Base-by-base conservation (phyloP, 768 basidiomycete species). In the Candolleomyces aberdarensis region DNA sequence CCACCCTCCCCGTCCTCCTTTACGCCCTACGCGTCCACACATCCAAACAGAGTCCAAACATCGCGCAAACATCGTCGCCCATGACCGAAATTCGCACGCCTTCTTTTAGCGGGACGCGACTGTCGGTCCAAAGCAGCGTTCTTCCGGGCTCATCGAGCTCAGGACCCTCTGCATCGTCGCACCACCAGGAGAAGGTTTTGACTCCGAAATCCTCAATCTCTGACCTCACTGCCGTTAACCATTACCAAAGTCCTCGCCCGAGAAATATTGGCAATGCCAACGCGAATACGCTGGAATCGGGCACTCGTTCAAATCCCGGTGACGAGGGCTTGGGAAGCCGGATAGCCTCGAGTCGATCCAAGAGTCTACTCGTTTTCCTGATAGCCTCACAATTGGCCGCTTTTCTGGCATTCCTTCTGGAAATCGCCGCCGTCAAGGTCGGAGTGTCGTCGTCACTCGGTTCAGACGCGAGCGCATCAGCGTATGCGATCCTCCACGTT, bases 321-420 rank as follows among this genome's bases (percentile, higher is more conserved):
- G 26, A 19, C 15, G 32, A 36, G 22, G 14, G 3, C 11, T 43
- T 61, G 44, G 56, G 47, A n/a, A n/a, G 49, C 17, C 22, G 44
- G 19, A 55, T 57, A 29, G 7, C 48, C n/a, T 43, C 63, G 41
- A 63, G 47, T 51, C 65, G 65, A 31, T 62, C 65, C 32, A 56
- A 64, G 40, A 67, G 55, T 46, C 32, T 66, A 14, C 31, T 69
- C 15, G 62, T 65, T 11, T 63, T 67, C 32, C 32, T 69, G 41
- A 48, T 62, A 44, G 65, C 65, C 9, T 66, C 63, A 2, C 68
- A 69, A 61, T 2, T 61, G 7, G 62, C 58, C 0, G 53, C 62
- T 26, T 46, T 66, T 40, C 58, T 64, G 31, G 68, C 63, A 22
- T 64, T 66, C 61, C 52, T 58, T 4, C 63, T 67, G 50, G 62